phyloP scores from a whole-genome alignment of 352 stramenopile genomes.

The Phytophthora hybrid region DNA sequence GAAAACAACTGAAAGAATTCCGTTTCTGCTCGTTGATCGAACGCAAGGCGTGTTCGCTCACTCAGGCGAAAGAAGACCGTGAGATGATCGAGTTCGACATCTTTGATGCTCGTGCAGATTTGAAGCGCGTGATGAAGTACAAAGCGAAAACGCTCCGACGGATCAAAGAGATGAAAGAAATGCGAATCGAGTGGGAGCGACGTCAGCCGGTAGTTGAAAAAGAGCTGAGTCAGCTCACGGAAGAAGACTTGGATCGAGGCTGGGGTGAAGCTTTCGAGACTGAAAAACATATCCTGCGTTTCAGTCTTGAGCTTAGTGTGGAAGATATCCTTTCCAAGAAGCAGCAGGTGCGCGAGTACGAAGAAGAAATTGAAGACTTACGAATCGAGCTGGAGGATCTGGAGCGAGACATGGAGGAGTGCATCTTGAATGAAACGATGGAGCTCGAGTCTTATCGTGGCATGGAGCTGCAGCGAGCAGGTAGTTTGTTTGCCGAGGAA shows the following conservation, averaged over 20 bases:
- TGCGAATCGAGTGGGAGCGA: slow-evolving; percentile 84
- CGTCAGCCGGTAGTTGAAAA: slow-evolving; percentile 79
- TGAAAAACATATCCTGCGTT: slow-evolving; percentile 76
- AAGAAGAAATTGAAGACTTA: slow-evolving; percentile 75
- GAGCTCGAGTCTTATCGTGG: slow-evolving; percentile 70
- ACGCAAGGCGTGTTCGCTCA: slow-evolving; percentile 64
- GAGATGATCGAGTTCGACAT: slow-evolving; percentile 84
- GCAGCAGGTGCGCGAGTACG: slow-evolving; percentile 76
- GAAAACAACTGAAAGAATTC: slow-evolving; percentile 67
- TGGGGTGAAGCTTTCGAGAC: slow-evolving; percentile 84
- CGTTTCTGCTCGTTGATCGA: slow-evolving; percentile 75
- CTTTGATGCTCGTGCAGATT: slow-evolving; percentile 61
- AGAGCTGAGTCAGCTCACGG: slow-evolving; percentile 65
- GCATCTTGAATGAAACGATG: slow-evolving; percentile 66
- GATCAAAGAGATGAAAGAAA: slow-evolving; percentile 81
- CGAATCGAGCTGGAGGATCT: slow-evolving; percentile 79
- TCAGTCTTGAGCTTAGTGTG: slow-evolving; percentile 75
- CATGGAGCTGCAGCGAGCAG: slow-evolving; percentile 59
- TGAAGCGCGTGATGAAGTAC: slow-evolving; percentile 80
- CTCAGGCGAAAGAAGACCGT: slow-evolving; percentile 57
- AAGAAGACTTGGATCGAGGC: slow-evolving; percentile 78
- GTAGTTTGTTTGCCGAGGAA: slow-evolving; percentile 52
- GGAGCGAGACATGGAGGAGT: slow-evolving; percentile 82
- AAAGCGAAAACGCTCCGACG: slow-evolving; percentile 75
- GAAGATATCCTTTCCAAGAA: slow-evolving; percentile 74